These are phyloP conservation scores for Amanita thiersii DNA, from an alignment of 768 basidiomycete genomes.

Conservation along the genomic window DNA sequence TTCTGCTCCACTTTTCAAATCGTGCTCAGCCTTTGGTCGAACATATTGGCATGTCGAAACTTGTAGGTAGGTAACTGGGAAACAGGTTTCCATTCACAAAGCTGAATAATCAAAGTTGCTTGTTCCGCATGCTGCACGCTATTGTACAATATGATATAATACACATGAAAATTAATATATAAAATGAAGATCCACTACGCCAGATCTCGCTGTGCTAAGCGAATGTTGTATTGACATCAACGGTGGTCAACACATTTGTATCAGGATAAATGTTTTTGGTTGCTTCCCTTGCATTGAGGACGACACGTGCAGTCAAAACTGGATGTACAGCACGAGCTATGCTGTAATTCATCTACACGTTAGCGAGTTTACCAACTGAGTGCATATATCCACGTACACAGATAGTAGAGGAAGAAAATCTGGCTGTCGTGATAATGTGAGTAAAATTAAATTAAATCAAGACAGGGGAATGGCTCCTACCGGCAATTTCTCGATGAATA, in stretches of 20 bases:
- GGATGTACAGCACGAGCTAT: constrained; percentile 3
- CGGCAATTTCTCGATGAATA: background rate
- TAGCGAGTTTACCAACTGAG: background rate
- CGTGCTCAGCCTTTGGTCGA: no score
- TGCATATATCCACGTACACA: background rate
- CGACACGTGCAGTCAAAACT: constrained; percentile 2
- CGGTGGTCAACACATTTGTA: background rate
- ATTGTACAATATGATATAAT: no score
- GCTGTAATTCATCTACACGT: background rate
- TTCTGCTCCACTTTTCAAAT: no score
- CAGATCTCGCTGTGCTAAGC: no score
- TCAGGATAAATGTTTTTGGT: background rate
- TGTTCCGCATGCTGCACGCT: no score
- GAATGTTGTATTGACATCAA: background rate
- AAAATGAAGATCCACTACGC: no score
- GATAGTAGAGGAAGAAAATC: background rate
- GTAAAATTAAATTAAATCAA: background rate
- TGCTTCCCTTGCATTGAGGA: constrained; percentile 1
- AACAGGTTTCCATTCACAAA: no score
- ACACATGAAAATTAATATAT: no score
- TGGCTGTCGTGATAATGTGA: background rate
- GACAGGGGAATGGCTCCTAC: background rate
- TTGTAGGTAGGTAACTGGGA: no score
- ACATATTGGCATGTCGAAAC: no score
- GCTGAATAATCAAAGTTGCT: no score